Evolutionary conservation across 139 green algal genomes (phyloP), one percentile per base, ranked within the genome.

Genomic region (Picochlorum sp.): DNA sequence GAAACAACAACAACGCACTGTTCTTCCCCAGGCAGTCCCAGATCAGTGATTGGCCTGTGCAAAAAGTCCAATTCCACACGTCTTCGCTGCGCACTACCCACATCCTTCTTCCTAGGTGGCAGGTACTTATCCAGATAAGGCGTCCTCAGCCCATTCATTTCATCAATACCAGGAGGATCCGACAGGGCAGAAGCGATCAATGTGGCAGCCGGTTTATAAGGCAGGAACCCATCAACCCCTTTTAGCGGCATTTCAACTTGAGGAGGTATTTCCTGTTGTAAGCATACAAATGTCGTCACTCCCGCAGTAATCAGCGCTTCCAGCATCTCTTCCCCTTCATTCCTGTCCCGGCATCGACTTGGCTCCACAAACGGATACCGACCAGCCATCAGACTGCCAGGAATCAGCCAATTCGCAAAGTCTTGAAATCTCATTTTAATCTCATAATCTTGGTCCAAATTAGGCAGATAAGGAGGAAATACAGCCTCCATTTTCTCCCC

Each of bases 331-430:
- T 93, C 84, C 1, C 82, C 86, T 33, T 66, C 30, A 5, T 59
- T 37, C 3, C 57, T 53, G 6, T 37, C 50, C 10, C 62, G 72
- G 66, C 72, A 87, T 7, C 78, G 57, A 64, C 75, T 87, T 31
- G 82, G 81, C 68, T 95, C 86, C 0, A 91, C 57, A 50, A 78
- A 92, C 3, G 87, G 86, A 49, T 94, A 94, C 24, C 85, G 72
- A 12, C 87, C 87, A 10, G 91, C 45, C 71, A 94, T 71, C 13
- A 95, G 29, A 8, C 40, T 55, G 2, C 81, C 81, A 1, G 84
- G 87, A 12, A 94, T 71, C 4, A 95, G 61, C 87, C 87, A 95
- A 68, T 95, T 93, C 3, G 79, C 81, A 61, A 72, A 91, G 36
- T 64, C 39, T 2, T 56, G 54, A 50, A 95, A 95, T 0, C 66